Conservation (phyloP, 1,139 yeast species). For the Saccharomyces hybrid region DNA sequence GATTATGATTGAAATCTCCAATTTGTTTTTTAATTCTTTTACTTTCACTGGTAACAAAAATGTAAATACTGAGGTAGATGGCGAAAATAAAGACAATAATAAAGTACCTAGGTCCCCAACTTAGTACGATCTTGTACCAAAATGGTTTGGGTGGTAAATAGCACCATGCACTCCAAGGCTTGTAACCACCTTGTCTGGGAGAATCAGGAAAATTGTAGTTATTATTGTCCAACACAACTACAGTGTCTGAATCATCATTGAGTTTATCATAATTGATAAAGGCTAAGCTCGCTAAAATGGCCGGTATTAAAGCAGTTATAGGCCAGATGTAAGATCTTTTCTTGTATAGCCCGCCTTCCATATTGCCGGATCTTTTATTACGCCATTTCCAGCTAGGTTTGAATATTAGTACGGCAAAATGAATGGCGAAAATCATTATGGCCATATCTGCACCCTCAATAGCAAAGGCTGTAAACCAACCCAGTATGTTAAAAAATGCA, state of each 20-base stretch:
- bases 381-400: slow-evolving; percentile 48
- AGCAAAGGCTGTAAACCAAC: slow-evolving; percentile 76
- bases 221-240: slow-evolving; percentile 23
- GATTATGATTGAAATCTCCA: slow-evolving; percentile 16
- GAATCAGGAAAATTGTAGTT: slow-evolving; percentile 15
- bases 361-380: slow-evolving; percentile 35
- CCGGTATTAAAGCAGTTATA: slow-evolving; percentile 53
- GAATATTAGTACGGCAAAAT: slow-evolving; percentile 69
- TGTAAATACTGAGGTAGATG: slow-evolving; percentile 64
- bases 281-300: slow-evolving; percentile 65
- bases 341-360: slow-evolving; percentile 71
- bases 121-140: slow-evolving; percentile 67
- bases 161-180: slow-evolving; percentile 69
- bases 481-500: slow-evolving; percentile 63
- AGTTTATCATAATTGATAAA: slow-evolving; percentile 40
- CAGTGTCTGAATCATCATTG: slow-evolving; percentile 14
- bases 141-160: slow-evolving; percentile 65
- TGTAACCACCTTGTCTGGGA: slow-evolving; percentile 43
- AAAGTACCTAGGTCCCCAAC: slow-evolving; percentile 78
- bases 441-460: slow-evolving; percentile 88
- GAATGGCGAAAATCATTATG: slow-evolving; percentile 74
- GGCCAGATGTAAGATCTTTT: slow-evolving; percentile 55
- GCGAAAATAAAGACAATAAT: slow-evolving; percentile 55
- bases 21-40: slow-evolving; percentile 41
- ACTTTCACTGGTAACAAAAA: slow-evolving; percentile 61